A percentile compares a stretch with the other conserved stretches of the same genome.
Conservation (phyloP, 169 alveolate species). For the Cystoisospora suis region DNA sequence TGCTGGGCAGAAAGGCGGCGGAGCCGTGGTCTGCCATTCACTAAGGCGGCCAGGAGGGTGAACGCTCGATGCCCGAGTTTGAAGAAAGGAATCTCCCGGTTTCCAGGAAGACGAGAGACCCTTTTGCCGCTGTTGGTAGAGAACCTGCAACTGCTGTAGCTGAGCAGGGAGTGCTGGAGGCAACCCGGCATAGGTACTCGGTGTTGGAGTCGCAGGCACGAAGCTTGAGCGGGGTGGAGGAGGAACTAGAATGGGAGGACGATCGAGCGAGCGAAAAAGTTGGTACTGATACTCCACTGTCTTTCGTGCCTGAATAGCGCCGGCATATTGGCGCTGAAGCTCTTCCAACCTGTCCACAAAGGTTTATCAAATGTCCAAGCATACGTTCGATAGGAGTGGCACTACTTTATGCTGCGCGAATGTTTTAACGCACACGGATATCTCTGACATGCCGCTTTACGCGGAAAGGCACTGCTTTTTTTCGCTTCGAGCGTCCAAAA, state of each 20-base stretch:
- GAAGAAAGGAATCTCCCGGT: not conserved
- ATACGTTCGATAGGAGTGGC: too few species aligned
- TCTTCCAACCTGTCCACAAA: slow-evolving; percentile 47
- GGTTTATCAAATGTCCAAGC: not conserved
- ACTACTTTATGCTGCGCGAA: too few species aligned
- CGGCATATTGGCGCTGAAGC: slow-evolving; percentile 61
- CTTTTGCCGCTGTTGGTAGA: slow-evolving; percentile 1
- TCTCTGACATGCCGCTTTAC: too few species aligned
- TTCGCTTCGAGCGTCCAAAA: too few species aligned
- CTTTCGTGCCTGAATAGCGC: slow-evolving; percentile 45
- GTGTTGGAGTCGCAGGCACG: slow-evolving; percentile 24
- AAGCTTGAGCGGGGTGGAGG: slow-evolving; percentile 48
- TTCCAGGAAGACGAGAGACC: not conserved
- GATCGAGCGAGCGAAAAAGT: slow-evolving; percentile 50
- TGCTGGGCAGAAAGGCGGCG: slow-evolving; percentile 22
- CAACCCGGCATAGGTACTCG: not conserved
- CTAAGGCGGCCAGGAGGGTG: not conserved
- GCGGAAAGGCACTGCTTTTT: too few species aligned
- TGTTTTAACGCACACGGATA: too few species aligned
- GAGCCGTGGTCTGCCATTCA: slow-evolving; percentile 11
- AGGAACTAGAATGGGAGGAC: slow-evolving; percentile 53
- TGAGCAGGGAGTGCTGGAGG: not conserved
- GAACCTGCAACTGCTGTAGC: not conserved
- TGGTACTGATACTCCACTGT: slow-evolving; percentile 59
- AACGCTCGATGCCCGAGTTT: not conserved